Evolutionary conservation across 805 yeast species (phyloP), one percentile per base, ranked within the genome.

Genomic region (Vanderwaltozyma polyspora): DNA sequence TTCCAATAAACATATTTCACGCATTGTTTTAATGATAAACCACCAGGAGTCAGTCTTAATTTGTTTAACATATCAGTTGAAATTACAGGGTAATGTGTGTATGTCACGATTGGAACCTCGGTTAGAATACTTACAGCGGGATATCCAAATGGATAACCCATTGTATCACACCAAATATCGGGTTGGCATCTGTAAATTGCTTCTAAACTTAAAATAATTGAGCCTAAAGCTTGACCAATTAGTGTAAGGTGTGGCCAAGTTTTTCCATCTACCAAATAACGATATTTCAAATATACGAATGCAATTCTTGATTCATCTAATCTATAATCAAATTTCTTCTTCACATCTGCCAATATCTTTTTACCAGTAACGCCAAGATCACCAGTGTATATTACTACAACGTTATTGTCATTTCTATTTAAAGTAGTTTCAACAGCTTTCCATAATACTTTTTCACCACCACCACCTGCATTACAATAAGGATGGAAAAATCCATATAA

Each of bases 361-460:
- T 51, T 52, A 3, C 73, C 74, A 17, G 68, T 55, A 5, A 64
- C 63, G 38, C 72, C 74, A 5, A 39, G 43, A 48, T 76, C 82
- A 15, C 83, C 83, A 12, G 87, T 76, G 54, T 91, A 91, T 7
- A 91, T 64, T 2, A 73, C 76, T 2, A 70, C 81, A 6, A 82
- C 60, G 45, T 76, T 74, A 19, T 58, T 49, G 6, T 60, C 59
- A 40, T 68, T 64, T 16, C 63, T 58, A 8, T 55, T 43, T 39
- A 87, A 62, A 0, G 94, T 81, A 22, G 78, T 68, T 44, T 72
- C 69, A 6, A 89, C 83, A 0, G 95, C 95, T 36, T 83, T 86
- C 98, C 98, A 91, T 27, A 91, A 63, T 1, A 91, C 98, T 37
- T 89, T 73, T 54, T 91, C 99, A 17, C 99, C 99, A 21, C 99